These are phyloP conservation scores for Xylaria acuta DNA, from an alignment of 495 filamentous ascomycete species.

Conservation along the genomic window DNA sequence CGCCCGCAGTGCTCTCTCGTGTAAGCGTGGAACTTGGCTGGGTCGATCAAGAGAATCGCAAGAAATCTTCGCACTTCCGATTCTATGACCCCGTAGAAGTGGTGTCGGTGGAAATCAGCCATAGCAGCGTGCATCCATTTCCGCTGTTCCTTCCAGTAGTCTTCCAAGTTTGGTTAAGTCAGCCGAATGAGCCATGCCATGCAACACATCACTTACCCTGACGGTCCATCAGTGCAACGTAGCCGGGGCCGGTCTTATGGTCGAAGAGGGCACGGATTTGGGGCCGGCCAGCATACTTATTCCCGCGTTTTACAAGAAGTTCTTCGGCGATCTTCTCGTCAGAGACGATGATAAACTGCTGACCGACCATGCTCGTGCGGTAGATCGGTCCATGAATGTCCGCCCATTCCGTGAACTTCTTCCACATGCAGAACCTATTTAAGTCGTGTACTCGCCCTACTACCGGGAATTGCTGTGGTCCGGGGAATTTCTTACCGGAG, in stretches of 20 bases:
- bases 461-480: conserved; percentile 54
- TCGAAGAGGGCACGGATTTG: conserved; percentile 54
- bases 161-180: conserved; percentile 30
- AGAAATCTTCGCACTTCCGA: conserved; percentile 52
- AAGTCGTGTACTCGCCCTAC: conserved; percentile 59
- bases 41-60: conserved; percentile 51
- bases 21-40: conserved; percentile 51
- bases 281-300: conserved; percentile 61
- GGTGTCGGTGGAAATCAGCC: conserved; percentile 52
- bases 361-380: conserved; percentile 54
- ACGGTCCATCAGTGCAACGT: conserved; percentile 56
- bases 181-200: conserved; percentile 1
- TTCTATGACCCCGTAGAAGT: conserved; percentile 57
- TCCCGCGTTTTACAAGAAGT: conserved; percentile 59
- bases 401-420: conserved; percentile 65
- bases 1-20: conserved; percentile 54
- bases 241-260: conserved; percentile 54
- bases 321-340: conserved; percentile 63
- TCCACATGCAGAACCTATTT: conserved; percentile 56
- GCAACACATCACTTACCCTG: conserved; percentile 45
- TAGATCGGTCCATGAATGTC: conserved; percentile 63
- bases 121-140: conserved; percentile 58
- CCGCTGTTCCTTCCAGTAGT: conserved; percentile 53
- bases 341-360: conserved; percentile 60
- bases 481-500: conserved; percentile 44